phyloP scores from a whole-genome alignment of 179 eudicot species.

The Drosera spatulata region DNA sequence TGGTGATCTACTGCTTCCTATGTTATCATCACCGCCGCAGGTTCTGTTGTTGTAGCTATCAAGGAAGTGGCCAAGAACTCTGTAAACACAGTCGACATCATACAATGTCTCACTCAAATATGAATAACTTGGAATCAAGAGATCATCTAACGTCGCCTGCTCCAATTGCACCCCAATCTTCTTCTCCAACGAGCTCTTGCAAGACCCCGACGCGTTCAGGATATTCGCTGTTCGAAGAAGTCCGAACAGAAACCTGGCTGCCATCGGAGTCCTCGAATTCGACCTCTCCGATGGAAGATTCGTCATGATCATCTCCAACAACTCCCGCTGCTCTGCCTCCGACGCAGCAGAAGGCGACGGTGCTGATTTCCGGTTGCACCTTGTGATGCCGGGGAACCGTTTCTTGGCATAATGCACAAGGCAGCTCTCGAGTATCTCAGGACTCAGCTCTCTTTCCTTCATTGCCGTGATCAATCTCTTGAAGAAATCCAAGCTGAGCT shows the following conservation, averaged over 20 bases:
- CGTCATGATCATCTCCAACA: constrained; percentile 42
- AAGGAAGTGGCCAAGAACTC: constrained; percentile 56
- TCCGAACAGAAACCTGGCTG: constrained; percentile 50
- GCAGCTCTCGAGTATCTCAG: constrained; percentile 60
- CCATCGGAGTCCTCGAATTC: constrained; percentile 17
- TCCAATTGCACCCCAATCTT: constrained; percentile 76
- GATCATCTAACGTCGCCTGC: constrained; percentile 73
- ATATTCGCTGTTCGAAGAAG: constrained; percentile 70
- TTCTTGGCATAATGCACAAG: constrained; percentile 50
- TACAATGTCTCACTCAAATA: constrained; percentile 82
- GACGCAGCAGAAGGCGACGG: constrained; percentile 30
- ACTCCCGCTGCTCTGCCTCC: constrained; percentile 65
- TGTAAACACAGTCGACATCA: constrained; percentile 80
- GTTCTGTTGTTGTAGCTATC: constrained; percentile 29
- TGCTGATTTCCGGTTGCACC: constrained; percentile 34
- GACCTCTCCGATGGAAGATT: constrained; percentile 42
- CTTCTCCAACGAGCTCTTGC: constrained; percentile 43
- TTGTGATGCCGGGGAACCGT: constrained; percentile 62
- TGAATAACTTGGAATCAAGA: constrained; percentile 88
- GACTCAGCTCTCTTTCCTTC: constrained; percentile 41
- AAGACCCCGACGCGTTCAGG: constrained; percentile 39
- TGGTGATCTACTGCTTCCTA: constrained; percentile 28
- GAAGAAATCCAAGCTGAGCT: constrained; percentile 34
- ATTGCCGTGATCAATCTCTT: constrained; percentile 43
- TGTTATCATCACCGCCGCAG: constrained; percentile 18